phyloP scores from a whole-genome alignment of 495 filamentous ascomycete species.

The Hypoxylon lienhwacheense region DNA sequence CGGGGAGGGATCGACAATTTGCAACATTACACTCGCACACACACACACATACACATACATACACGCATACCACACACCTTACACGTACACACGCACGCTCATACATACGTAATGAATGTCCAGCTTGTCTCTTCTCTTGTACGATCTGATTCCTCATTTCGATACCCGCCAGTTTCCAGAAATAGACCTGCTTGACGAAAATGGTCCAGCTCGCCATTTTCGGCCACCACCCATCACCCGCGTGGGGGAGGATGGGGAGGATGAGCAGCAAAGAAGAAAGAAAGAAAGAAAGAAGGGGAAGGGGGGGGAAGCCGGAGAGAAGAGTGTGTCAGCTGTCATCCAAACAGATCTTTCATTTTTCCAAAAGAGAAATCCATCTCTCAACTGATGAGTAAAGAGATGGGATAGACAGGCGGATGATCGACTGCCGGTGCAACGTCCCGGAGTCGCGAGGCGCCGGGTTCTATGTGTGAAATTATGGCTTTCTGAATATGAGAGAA shows the following conservation, averaged over 20 bases:
- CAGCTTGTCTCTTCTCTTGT: too few relatives aligned
- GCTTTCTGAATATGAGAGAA: constrained; percentile 1
- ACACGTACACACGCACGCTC: constrained; percentile 3
- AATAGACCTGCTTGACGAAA: constrained; percentile 25
- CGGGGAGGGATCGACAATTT: constrained; percentile 12
- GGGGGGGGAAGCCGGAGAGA: too few relatives aligned
- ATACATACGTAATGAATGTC: not conserved
- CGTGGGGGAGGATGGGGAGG: constrained; percentile 31
- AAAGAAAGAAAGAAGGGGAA: too few relatives aligned
- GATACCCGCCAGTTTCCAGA: constrained; percentile 17
- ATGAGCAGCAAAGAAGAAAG: not conserved
- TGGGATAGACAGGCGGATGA: too few relatives aligned
- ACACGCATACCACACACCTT: not conserved
- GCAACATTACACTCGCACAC: too few relatives aligned
- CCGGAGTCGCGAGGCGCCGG: constrained; percentile 3
- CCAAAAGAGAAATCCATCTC: constrained; percentile 6
- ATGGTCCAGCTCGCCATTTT: constrained; percentile 19
- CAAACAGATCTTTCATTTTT: not conserved
- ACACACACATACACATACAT: not conserved
- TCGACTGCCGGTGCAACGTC: constrained; percentile 3
- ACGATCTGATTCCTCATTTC: constrained; percentile 21
- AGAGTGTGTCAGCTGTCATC: constrained; percentile 2
- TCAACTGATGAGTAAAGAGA: constrained; percentile 1
- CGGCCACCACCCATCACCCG: constrained; percentile 16
- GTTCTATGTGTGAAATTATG: constrained; percentile 6